phyloP scores from a whole-genome alignment of 2,329 filamentous ascomycete genomes.

The Alternaria sp. region DNA sequence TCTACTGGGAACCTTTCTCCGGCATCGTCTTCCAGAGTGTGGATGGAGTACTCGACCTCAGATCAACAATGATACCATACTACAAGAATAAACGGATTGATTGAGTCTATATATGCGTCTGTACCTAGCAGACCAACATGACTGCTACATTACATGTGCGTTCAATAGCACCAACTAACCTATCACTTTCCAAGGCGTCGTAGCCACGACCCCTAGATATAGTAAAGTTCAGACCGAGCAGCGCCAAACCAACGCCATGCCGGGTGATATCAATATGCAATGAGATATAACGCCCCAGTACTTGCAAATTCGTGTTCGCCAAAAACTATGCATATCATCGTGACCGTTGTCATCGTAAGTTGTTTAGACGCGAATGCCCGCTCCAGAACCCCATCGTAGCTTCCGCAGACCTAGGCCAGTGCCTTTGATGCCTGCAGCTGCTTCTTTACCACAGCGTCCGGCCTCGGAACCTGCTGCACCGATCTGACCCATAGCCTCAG shows the following conservation, averaged over 20 bases:
- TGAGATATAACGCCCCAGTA: neutral
- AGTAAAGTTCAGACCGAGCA: neutral
- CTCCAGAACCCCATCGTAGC: constrained; percentile 42
- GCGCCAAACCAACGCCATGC: constrained; percentile 8
- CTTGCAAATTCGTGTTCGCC: constrained; percentile 1
- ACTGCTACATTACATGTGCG: neutral
- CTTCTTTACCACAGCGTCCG: constrained; percentile 46
- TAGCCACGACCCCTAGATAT: neutral
- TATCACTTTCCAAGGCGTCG: neutral
- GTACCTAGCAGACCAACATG: neutral
- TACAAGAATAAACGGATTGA: neutral
- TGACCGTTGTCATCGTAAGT: neutral
- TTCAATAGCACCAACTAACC: neutral
- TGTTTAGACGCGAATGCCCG: constrained; percentile 29
- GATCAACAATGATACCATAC: neutral
- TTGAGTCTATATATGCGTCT: neutral
- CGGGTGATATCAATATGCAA: constrained; percentile 5
- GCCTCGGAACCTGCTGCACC: constrained; percentile 39
- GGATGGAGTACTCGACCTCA: neutral
- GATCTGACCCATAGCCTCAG: constrained; percentile 55
- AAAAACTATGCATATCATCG: constrained; percentile 1
- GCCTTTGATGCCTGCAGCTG: constrained; percentile 33
- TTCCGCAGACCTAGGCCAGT: constrained; percentile 44
- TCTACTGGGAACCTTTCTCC: neutral
- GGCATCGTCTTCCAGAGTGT: neutral